Conservation (phyloP, 495 filamentous ascomycete genomes). For the Neurospora sp. region DNA sequence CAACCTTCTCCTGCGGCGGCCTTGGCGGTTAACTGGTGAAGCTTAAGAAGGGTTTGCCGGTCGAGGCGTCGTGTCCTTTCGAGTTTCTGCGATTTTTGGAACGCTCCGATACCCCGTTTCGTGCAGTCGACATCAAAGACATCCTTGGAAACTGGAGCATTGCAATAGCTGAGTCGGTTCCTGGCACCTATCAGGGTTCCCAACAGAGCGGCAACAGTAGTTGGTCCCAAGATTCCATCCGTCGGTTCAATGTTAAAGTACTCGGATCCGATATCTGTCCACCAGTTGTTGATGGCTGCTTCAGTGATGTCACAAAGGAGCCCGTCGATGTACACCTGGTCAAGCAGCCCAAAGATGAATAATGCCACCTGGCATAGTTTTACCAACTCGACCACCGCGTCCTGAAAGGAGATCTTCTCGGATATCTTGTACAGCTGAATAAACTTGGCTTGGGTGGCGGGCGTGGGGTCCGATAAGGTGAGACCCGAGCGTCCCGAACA, state of each 20-base stretch:
- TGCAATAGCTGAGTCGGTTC: slow-evolving; percentile 70
- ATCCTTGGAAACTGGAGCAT: slow-evolving; percentile 82
- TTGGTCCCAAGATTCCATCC: slow-evolving; percentile 85
- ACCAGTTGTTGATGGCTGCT: slow-evolving; percentile 86
- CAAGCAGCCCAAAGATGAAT: slow-evolving; percentile 76
- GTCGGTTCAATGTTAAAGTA: slow-evolving; percentile 84
- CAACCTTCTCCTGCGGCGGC: slow-evolving; percentile 66
- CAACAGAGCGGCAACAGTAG: slow-evolving; percentile 79
- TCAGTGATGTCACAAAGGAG: slow-evolving; percentile 90
- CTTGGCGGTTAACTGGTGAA: slow-evolving; percentile 78
- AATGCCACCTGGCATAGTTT: slow-evolving; percentile 87
- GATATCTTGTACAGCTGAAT: slow-evolving; percentile 79
- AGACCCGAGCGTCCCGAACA: slow-evolving; percentile 86
- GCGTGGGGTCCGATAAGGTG: slow-evolving; percentile 61
- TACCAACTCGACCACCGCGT: slow-evolving; percentile 77
- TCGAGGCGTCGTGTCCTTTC: slow-evolving; percentile 69
- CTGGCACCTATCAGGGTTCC: slow-evolving; percentile 83
- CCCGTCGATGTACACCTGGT: slow-evolving; percentile 85
- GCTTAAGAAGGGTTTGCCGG: slow-evolving; percentile 65
- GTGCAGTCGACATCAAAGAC: slow-evolving; percentile 75
- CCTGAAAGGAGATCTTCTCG: slow-evolving; percentile 65
- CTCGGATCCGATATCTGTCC: slow-evolving; percentile 86
- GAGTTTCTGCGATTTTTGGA: slow-evolving; percentile 83
- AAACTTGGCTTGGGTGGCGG: slow-evolving; percentile 84
- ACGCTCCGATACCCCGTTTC: slow-evolving; percentile 73